Percentiles rank a stretch among this genome's conserved stretches.
Evolutionary conservation across 2,329 filamentous ascomycete genomes (phyloP).

Genomic region (Aureobasidium musti): DNA sequence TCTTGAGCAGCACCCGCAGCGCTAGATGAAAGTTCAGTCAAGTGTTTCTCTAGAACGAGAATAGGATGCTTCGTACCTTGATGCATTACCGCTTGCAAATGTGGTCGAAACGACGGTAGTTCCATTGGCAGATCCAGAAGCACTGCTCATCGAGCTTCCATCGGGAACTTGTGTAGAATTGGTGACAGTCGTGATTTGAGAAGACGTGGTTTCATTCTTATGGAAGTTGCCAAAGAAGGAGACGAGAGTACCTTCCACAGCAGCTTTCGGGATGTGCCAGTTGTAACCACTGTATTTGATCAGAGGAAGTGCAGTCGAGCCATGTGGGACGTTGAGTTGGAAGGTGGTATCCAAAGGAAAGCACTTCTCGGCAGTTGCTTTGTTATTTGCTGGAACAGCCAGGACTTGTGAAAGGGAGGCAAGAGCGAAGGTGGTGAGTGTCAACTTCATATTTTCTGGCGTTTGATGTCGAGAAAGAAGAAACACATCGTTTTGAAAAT

Average conservation of each 20-base stretch:
- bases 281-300: not conserved
- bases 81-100: conserved; percentile 7
- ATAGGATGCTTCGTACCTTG: not conserved
- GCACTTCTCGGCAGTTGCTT: not conserved
- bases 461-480: too few relatives aligned
- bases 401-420: not conserved
- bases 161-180: not conserved
- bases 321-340: conserved; percentile 17
- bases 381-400: not conserved
- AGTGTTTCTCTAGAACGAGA: too few relatives aligned
- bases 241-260: not conserved
- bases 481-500: too few relatives aligned
- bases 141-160: not conserved
- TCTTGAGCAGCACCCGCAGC: conserved; percentile 15
- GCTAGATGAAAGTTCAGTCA: not conserved
- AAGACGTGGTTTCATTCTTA: conserved; percentile 2
- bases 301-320: not conserved
- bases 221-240: conserved; percentile 21
- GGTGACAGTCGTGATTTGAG: conserved; percentile 15
- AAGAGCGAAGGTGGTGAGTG: not conserved
- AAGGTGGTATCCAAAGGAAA: not conserved
- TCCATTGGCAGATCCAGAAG: not conserved
- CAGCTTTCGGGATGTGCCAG: conserved; percentile 3
- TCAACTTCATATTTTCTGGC: not conserved
- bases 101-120: not conserved